Evolutionary conservation across 257 asterid genomes (phyloP), one percentile per base, ranked within the genome.

Genomic region (Nicotiana otophora): DNA sequence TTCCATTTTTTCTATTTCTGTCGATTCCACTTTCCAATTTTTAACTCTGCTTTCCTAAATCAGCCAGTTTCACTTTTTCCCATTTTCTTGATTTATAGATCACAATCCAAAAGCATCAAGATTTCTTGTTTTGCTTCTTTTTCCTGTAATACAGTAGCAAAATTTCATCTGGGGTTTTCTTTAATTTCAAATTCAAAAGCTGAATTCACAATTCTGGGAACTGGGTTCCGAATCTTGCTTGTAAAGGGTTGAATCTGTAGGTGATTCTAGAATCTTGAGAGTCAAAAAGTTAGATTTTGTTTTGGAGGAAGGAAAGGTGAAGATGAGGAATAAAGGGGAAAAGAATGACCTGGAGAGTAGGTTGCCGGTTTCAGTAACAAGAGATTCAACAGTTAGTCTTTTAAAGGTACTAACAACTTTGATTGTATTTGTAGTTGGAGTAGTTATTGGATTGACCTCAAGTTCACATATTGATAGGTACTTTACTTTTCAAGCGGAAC

Each of bases 371-470:
- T 65, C 89, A n/a, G 60, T 81, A 33, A 65, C 90, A 0, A 84
- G 67, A 54, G 97, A 94, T 80, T 93, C 97, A 33, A 90, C 97
- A 10, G 31, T 91, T 81, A 90, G 93, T 83, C 84, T 93, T 46
- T 61, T 96, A 39, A 91, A 87, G 86, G 83, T 93, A 81, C 75
- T 96, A 65, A 61, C 91, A 7, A 57, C 85, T 81, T 86, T 96
- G 90, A 92, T 94, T 48, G 81, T 93, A 31, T 94, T 94, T 80
- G 97, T 94, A 33, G 88, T 89, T 51, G 99, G 99, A 19, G 91
- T 96, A 85, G 97, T 94, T 75, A 85, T 94, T 87, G 99, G 99
- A 39, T 81, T 96, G 82, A 89, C 90, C 80, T 93, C 96, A 34
- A 94, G 98, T 84, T 93, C 98, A 31, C 95, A 96, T 85, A 88